phyloP scores from a whole-genome alignment of 2,329 filamentous ascomycete genomes.

The Paraconiothyrium brasiliense region DNA sequence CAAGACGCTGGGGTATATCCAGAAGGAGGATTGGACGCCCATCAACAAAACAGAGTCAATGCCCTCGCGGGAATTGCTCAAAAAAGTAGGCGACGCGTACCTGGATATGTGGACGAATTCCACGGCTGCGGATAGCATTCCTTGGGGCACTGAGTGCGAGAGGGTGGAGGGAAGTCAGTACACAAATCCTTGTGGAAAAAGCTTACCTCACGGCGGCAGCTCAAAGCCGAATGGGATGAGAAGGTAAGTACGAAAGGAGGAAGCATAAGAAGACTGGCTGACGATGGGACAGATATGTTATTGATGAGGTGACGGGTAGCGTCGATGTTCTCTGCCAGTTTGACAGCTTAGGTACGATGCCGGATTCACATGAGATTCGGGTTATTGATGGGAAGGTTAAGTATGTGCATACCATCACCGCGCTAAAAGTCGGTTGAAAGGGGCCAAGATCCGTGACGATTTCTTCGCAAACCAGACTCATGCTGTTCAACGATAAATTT shows the following conservation, averaged over 20 bases:
- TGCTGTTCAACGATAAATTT: neutral
- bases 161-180: slow-evolving; percentile 37
- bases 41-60: slow-evolving; percentile 27
- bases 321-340: slow-evolving; percentile 44
- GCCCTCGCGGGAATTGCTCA: slow-evolving; percentile 38
- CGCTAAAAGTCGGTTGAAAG: slow-evolving; percentile 25
- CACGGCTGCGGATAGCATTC: slow-evolving; percentile 39
- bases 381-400: slow-evolving; percentile 40
- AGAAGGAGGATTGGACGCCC: slow-evolving; percentile 36
- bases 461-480: neutral
- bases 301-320: slow-evolving; percentile 39
- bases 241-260: slow-evolving; percentile 15
- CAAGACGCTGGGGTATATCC: slow-evolving; percentile 38
- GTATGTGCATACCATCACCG: slow-evolving; percentile 45
- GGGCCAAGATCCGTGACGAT: neutral
- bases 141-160: slow-evolving; percentile 42
- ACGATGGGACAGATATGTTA: slow-evolving; percentile 31
- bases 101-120: slow-evolving; percentile 45
- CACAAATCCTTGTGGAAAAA: slow-evolving; percentile 37
- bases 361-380: slow-evolving; percentile 43
- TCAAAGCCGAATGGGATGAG: slow-evolving; percentile 38
- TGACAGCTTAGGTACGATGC: slow-evolving; percentile 39
- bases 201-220: slow-evolving; percentile 36
- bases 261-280: neutral
- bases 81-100: slow-evolving; percentile 39